Evolutionary conservation across 352 stramenopile species (phyloP), one percentile per base, ranked within the genome.

Genomic region (Globisporangium takayamanum): DNA sequence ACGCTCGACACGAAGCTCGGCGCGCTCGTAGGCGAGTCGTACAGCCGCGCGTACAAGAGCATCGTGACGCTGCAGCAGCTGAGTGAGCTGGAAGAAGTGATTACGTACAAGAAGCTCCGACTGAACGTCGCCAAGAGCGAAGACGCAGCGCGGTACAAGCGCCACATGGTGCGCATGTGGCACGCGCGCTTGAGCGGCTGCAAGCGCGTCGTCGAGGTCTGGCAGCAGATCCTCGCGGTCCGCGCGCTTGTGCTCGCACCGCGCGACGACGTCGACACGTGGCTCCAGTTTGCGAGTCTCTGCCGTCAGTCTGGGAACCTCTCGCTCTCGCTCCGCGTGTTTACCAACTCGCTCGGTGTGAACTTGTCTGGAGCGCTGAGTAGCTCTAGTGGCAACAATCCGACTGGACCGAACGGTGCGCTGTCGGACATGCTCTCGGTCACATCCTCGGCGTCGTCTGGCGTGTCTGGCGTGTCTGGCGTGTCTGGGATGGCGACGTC

Each of bases 31-130:
- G 88, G 79, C 37, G 96, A 99, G 72, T 98, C 86, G 6, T 99
- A 99, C 73, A 97, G 88, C 47, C 87, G 97, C 20, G 96, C 95
- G 4, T 99, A 99, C 66, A 82, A 81, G 39, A 96, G 92, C 59
- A 97, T 99, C 76, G 93, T 99, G 8, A 98, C 89, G 49, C 78
- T 98, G 55, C 96, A 99, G 79, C 92, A 97, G 56, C 75, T 99
- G 12, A 91, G 92, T 42, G 97, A 99, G 67, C 72, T 99, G 64
- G 96, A 99, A 68, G 97, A 99, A 72, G 96, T 99, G n/a, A 94
- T 98, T 49, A 86, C 82, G 49, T 97, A 97, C 62, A 92, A 95
- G 59, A 96, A 97, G 57, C 63, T 94, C 20, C 76, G 80, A 0
- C 50, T 76, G 16, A 77, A 90, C 56, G 81, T 89, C 11, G 66